Evolutionary conservation across 1,139 yeast species (phyloP), one percentile per base, ranked within the genome.

Genomic region (Taiozyma onychis): DNA sequence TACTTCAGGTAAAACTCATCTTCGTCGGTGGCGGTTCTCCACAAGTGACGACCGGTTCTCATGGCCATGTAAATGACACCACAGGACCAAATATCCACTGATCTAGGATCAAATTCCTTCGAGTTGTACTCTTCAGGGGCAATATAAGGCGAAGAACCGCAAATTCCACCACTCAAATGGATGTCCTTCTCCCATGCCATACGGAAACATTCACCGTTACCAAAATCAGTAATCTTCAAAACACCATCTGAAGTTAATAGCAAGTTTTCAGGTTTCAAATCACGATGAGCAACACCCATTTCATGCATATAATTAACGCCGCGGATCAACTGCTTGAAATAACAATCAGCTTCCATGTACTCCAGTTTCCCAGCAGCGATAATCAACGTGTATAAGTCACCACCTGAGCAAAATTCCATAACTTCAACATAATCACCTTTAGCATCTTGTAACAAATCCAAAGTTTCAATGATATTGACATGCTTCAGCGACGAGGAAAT

Each of bases 11-110:
- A 91, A 64, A 87, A 88, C 58, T 85, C 95, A 66, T 93, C 98
- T 49, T 83, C 88, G 45, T 74, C 77, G 55, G 80, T 81, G 3
- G 98, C 97, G 52, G 83, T 73, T 60, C 86, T 84, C 99, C 99
- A 93, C 51, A 93, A 70, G 62, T 91, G 96, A 51, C 96, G 77
- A 1, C 98, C 99, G 0, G 97, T 88, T 63, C 98, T 77, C 98
- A 93, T 91, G 10, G 97, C 97, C 97, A 93, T 90, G 68, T 91
- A 93, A 44, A 93, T 88, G 22, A 93, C 95, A 47, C 98, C 99
- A 67, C 95, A 85, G 0, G 98, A 87, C 99, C 99, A 93, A 45
- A 93, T 82, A 67, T 93, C 98, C 11, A 90, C 95, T 18, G 93
- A 81, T 45, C 98, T 73, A 2, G 98, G 95, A 66, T 93, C 98